A percentile compares a stretch with the other conserved stretches of the same genome.
Conservation (phyloP, 306 rosid species). For the Chamaecrista fasciculata region DNA sequence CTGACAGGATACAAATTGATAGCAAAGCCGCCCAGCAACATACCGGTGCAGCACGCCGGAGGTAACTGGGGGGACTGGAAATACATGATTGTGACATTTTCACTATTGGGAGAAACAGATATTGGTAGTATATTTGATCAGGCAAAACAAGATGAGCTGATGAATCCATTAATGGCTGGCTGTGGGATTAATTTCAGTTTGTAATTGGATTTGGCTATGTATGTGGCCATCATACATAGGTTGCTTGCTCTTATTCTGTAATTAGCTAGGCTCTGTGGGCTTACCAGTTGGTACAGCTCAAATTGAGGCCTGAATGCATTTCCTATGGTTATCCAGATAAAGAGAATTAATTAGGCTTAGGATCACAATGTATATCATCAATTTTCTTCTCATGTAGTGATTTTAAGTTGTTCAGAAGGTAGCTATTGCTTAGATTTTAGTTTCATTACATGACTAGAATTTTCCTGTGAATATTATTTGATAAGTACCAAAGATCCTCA, state of each 20-base stretch:
- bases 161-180: slow-evolving; percentile 23
- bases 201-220: slow-evolving; percentile 29
- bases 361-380: slow-evolving; percentile 60
- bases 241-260: slow-evolving; percentile 42
- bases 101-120: slow-evolving; percentile 21
- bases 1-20: slow-evolving; percentile 78
- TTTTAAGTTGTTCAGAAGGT: slow-evolving; percentile 44
- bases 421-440: slow-evolving; percentile 39
- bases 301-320: slow-evolving; percentile 44
- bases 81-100: slow-evolving; percentile 12
- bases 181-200: slow-evolving; percentile 29
- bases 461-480: slow-evolving; percentile 45
- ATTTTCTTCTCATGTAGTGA: slow-evolving; percentile 41
- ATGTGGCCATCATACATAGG: slow-evolving; percentile 36
- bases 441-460: slow-evolving; percentile 30
- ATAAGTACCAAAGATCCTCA: slow-evolving; percentile 21
- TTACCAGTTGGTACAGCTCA: slow-evolving; percentile 45
- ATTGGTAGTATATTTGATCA: slow-evolving; percentile 21
- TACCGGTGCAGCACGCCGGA: slow-evolving; percentile 56
- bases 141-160: slow-evolving; percentile 17
- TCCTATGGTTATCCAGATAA: slow-evolving; percentile 55
- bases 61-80: slow-evolving; percentile 47
- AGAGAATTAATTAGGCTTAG: slow-evolving; percentile 72
- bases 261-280: slow-evolving; percentile 46
- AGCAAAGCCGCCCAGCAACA: slow-evolving; percentile 83